Evolutionary conservation across 176 grass and related monocot genomes (phyloP).

Genomic region (Thalia dealbata): DNA sequence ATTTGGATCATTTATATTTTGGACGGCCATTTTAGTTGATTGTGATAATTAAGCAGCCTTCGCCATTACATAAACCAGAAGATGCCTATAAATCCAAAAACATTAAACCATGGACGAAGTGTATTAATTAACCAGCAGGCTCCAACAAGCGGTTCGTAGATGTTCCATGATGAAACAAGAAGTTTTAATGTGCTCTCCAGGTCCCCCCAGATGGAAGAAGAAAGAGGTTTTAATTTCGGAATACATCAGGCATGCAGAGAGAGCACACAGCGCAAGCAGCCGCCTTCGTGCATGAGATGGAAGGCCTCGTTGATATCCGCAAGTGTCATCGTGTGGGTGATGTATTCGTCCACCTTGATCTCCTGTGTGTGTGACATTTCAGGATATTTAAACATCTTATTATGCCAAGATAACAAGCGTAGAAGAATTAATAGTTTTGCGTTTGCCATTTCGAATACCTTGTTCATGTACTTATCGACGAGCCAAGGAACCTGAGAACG

Average conservation of each 20-base stretch:
- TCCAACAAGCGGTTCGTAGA: background rate
- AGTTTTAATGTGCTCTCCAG: background rate
- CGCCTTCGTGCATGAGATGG: conserved; percentile 78
- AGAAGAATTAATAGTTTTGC: background rate
- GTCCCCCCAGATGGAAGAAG: background rate
- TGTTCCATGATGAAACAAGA: background rate
- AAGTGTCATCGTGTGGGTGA: conserved; percentile 82
- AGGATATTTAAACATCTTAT: background rate
- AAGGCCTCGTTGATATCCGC: conserved; percentile 65
- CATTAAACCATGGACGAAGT: too few species aligned
- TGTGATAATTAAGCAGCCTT: too few species aligned
- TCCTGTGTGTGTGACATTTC: conserved; percentile 42
- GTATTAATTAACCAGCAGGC: too few species aligned
- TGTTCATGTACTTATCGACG: conserved; percentile 95
- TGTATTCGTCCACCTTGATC: conserved; percentile 98
- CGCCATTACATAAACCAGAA: too few species aligned
- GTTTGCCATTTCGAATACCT: conserved; percentile 54
- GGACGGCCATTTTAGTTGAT: too few species aligned
- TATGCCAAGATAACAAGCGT: too few species aligned
- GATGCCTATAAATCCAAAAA: too few species aligned
- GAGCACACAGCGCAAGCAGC: conserved; percentile 84
- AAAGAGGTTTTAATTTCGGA: background rate
- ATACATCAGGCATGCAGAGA: conserved; percentile 19
- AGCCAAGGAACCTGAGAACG: conserved; percentile 91
- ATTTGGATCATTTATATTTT: too few species aligned